A percentile compares a stretch with the other conserved stretches of the same genome.
Evolutionary conservation across 441 rosid genomes (phyloP).

Genomic region (Gossypium laxum): DNA sequence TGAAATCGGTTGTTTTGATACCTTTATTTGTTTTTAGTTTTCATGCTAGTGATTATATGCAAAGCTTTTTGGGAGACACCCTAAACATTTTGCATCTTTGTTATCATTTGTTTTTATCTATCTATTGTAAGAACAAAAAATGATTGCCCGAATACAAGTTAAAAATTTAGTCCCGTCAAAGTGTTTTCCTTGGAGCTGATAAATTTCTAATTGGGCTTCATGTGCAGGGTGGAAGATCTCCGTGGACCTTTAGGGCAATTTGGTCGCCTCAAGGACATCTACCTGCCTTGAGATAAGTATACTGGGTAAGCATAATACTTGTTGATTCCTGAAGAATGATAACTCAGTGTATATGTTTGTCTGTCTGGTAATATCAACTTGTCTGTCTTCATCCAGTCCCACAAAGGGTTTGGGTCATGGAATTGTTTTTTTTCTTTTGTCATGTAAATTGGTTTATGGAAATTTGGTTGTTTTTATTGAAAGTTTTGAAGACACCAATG

Average conservation of each 20-base stretch:
- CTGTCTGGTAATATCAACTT: neutral
- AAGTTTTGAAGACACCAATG: slow-evolving; percentile 71
- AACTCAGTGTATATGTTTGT: neutral
- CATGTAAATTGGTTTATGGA: slow-evolving; percentile 39
- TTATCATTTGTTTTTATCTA: neutral
- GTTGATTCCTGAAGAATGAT: neutral
- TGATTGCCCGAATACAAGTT: neutral
- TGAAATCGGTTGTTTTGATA: neutral
- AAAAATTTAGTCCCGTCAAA: neutral
- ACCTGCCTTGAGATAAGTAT: slow-evolving; percentile 80
- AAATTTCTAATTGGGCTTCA: neutral
- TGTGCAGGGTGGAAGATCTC: slow-evolving; percentile 69
- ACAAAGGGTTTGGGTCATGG: slow-evolving; percentile 15
- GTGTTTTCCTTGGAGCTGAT: neutral
- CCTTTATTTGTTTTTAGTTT: neutral
- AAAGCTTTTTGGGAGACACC: neutral
- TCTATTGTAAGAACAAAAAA: neutral
- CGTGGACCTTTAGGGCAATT: slow-evolving; percentile 69
- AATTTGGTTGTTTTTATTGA: slow-evolving; percentile 60
- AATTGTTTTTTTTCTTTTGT: slow-evolving; percentile 19
- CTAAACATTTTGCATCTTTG: neutral
- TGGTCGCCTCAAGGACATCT: slow-evolving; percentile 82
- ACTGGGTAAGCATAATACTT: slow-evolving; percentile 50
- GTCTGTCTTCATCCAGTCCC: slow-evolving; percentile 10
- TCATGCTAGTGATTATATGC: neutral